These are phyloP conservation scores for Bothriochloa decipiens DNA, from an alignment of 176 grass and related monocot species.

Conservation along the genomic window DNA sequence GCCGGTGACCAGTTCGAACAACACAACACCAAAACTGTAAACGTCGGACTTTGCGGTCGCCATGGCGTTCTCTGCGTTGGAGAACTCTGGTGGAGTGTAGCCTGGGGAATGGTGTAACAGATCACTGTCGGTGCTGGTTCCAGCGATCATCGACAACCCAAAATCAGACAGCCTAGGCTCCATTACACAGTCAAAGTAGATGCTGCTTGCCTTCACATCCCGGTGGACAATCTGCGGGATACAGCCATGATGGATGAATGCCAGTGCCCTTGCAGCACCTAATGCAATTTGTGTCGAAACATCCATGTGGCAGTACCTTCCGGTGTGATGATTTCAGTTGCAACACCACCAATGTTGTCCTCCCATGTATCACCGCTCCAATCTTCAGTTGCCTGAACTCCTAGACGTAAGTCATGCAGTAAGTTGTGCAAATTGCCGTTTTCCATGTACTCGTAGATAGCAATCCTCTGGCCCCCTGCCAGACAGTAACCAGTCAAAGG, in stretches of 20 bases:
- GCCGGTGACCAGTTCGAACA: conserved; percentile 87
- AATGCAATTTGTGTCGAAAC: conserved; percentile 91
- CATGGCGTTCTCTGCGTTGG: conserved; percentile 50
- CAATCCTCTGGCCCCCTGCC: conserved; percentile 84
- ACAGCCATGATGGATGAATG: conserved; percentile 96
- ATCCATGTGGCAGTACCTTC: conserved; percentile 85
- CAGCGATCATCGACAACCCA: conserved; percentile 67
- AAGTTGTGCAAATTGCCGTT: conserved; percentile 92
- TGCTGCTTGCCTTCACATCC: conserved; percentile 91
- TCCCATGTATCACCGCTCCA: conserved; percentile 98
- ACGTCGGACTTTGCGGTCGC: conserved; percentile 76
- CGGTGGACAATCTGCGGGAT: conserved; percentile 89
- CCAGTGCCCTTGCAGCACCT: conserved; percentile 81
- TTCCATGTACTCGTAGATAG: conserved; percentile 98
- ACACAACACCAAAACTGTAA: conserved; percentile 83
- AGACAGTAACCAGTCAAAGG: conserved; percentile 89
- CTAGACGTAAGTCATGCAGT: conserved; percentile 86
- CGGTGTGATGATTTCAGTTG: conserved; percentile 57
- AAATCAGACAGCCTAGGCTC: conserved; percentile 88
- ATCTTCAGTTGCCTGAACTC: conserved; percentile 87
- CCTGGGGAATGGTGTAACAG: conserved; percentile 56
- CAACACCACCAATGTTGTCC: conserved; percentile 51
- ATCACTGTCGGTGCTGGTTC: conserved; percentile 45
- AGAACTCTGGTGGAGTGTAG: conserved; percentile 79
- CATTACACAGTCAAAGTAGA: conserved; percentile 85